phyloP scores from a whole-genome alignment of 306 rosid genomes.

The Alnus rubra region DNA sequence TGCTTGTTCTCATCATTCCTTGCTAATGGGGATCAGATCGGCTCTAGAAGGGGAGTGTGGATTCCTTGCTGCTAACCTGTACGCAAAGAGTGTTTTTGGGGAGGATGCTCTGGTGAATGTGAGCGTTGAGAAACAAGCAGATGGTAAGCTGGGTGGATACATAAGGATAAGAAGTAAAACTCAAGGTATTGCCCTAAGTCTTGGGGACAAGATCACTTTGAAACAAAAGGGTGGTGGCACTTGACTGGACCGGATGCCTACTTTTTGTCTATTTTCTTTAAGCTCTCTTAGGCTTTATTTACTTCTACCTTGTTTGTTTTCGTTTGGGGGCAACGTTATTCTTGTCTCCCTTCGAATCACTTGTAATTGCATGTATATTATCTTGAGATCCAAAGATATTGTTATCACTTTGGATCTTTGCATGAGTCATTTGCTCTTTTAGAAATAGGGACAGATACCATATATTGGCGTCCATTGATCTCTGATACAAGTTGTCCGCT shows the following conservation, averaged over 20 bases:
- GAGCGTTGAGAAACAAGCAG: constrained; percentile 89
- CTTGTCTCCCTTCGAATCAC: constrained; percentile 13
- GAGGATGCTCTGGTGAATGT: constrained; percentile 97
- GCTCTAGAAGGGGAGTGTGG: constrained; percentile 98
- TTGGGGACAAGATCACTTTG: constrained; percentile 97
- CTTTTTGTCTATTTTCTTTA: constrained; percentile 23
- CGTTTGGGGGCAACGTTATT: constrained; percentile 35
- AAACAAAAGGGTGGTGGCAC: constrained; percentile 93
- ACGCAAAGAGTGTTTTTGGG: constrained; percentile 97
- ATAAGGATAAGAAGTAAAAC: constrained; percentile 99
- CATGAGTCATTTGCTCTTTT: constrained; percentile 32
- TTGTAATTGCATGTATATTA: background rate
- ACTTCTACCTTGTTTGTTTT: background rate
- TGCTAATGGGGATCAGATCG: constrained; percentile 51
- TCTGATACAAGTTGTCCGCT: constrained; percentile 5
- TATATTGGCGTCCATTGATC: constrained; percentile 37
- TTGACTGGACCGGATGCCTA: constrained; percentile 34
- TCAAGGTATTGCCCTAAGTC: constrained; percentile 97
- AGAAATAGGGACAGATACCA: constrained; percentile 34
- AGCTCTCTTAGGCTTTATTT: constrained; percentile 27
- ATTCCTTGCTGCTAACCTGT: constrained; percentile 90
- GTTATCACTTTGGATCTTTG: constrained; percentile 37
- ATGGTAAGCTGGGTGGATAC: constrained; percentile 88
- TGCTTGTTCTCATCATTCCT: constrained; percentile 20
- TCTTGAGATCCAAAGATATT: constrained; percentile 42